Evolutionary conservation across 108 stramenopile species (phyloP).

Genomic region (Hondaea fermentalgiana): DNA sequence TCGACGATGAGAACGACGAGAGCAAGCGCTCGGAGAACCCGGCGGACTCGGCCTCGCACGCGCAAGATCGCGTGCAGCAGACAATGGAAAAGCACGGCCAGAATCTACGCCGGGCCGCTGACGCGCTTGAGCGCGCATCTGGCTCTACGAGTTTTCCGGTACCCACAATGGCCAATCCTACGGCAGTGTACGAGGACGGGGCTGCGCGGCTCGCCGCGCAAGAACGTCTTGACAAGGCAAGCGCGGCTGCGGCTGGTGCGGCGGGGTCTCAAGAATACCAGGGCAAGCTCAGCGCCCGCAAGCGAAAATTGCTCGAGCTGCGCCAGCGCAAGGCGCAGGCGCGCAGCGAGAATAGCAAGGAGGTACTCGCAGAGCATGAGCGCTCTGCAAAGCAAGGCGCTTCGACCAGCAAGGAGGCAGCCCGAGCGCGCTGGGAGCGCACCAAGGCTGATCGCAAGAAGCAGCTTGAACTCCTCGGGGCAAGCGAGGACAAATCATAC

Average conservation of each 20-base stretch:
- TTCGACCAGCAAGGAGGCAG: not conserved
- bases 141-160: not conserved
- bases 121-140: not conserved
- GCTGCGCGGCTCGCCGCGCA: not conserved
- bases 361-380: not conserved
- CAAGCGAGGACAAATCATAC: not conserved
- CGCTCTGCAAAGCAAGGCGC: not conserved
- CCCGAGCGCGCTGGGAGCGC: not conserved
- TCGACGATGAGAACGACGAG: not conserved
- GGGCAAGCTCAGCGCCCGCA: not conserved
- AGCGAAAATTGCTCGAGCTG: not conserved
- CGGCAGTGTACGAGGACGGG: not conserved
- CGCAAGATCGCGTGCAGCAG: not conserved
- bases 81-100: not conserved
- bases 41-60: not conserved
- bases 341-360: not conserved
- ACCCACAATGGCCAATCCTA: not conserved
- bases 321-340: not conserved
- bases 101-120: not conserved
- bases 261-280: not conserved
- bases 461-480: not conserved
- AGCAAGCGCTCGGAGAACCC: not conserved
- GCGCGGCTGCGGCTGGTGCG: not conserved
- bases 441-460: not conserved
- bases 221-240: not conserved